Evolutionary conservation across 805 yeast species (phyloP).

Genomic region (Saccharomycopsis javanensis): DNA sequence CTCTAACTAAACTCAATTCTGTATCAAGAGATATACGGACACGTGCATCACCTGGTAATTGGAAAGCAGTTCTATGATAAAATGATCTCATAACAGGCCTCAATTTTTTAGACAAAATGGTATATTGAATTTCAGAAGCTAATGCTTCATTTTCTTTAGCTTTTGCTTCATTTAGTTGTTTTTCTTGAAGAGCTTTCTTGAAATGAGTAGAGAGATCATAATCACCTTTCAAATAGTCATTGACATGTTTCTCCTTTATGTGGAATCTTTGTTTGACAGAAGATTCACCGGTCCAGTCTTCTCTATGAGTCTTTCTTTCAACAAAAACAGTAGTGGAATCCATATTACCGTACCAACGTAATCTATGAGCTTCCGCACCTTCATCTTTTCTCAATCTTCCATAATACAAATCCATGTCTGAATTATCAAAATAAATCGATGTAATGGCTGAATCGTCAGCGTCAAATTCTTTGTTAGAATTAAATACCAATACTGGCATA

Average conservation of each 20-base stretch:
- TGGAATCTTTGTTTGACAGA: slow-evolving; percentile 97
- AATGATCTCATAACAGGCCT: slow-evolving; percentile 95
- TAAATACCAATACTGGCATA: slow-evolving; percentile 93
- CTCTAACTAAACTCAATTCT: slow-evolving; percentile 94
- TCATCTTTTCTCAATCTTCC: slow-evolving; percentile 94
- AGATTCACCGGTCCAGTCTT: slow-evolving; percentile 99
- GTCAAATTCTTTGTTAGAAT: slow-evolving; percentile 92
- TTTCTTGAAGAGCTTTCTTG: slow-evolving; percentile 87
- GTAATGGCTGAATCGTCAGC: slow-evolving; percentile 93
- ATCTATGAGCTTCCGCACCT: slow-evolving; percentile 97
- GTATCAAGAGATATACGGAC: slow-evolving; percentile 97
- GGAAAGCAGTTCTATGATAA: slow-evolving; percentile 97
- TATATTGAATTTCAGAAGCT: slow-evolving; percentile 88
- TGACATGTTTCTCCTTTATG: slow-evolving; percentile 82
- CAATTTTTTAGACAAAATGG: slow-evolving; percentile 70
- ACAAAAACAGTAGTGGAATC: slow-evolving; percentile 82
- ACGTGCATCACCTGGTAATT: slow-evolving; percentile 97
- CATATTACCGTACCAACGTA: slow-evolving; percentile 99
- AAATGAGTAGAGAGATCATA: slow-evolving; percentile 84
- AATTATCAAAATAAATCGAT: slow-evolving; percentile 90
- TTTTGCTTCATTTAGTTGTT: slow-evolving; percentile 77
- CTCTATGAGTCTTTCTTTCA: slow-evolving; percentile 96
- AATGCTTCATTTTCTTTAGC: slow-evolving; percentile 86
- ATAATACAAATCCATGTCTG: slow-evolving; percentile 79
- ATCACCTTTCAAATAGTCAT: slow-evolving; percentile 72